Percentiles rank a stretch among this genome's conserved stretches.
phyloP scores from a whole-genome alignment of 2,329 filamentous ascomycete genomes.

The Aureobasidium leucospermi region DNA sequence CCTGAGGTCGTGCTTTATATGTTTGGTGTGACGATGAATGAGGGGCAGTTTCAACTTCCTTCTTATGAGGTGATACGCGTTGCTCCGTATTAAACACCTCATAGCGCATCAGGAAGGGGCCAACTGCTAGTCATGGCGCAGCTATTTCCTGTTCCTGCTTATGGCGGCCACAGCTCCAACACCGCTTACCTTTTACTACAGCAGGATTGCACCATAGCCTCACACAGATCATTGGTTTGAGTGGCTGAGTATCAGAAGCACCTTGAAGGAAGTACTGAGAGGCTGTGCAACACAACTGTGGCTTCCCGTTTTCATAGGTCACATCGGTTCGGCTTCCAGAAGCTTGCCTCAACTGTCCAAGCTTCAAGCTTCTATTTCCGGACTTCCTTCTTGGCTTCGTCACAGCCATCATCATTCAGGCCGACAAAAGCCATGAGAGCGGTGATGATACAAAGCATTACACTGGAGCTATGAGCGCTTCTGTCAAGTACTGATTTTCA shows the following conservation, averaged over 20 bases:
- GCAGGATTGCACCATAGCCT: background rate
- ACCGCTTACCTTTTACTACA: background rate
- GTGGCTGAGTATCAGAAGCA: slow-evolving; percentile 1
- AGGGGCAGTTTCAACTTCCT: background rate
- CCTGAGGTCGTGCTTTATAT: background rate
- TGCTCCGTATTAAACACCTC: slow-evolving; percentile 2
- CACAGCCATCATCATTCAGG: background rate
- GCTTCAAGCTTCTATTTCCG: background rate
- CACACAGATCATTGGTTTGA: background rate
- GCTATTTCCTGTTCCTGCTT: background rate
- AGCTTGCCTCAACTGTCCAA: background rate
- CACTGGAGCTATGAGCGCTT: too few species aligned
- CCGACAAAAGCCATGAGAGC: background rate
- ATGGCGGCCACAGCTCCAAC: too few species aligned
- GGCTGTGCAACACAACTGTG: background rate
- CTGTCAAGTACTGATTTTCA: too few species aligned
- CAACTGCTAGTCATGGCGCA: slow-evolving; percentile 10
- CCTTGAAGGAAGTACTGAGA: background rate
- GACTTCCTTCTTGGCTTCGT: background rate
- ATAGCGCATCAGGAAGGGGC: slow-evolving; percentile 4
- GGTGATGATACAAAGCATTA: too few species aligned
- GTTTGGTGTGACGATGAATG: background rate
- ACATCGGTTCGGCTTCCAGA: background rate
- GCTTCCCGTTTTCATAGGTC: background rate
- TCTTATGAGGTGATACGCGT: background rate